Percentiles rank a stretch among this genome's conserved stretches.
phyloP scores from a whole-genome alignment of 345 rosid genomes.

The Arabidopsis arenosa region DNA sequence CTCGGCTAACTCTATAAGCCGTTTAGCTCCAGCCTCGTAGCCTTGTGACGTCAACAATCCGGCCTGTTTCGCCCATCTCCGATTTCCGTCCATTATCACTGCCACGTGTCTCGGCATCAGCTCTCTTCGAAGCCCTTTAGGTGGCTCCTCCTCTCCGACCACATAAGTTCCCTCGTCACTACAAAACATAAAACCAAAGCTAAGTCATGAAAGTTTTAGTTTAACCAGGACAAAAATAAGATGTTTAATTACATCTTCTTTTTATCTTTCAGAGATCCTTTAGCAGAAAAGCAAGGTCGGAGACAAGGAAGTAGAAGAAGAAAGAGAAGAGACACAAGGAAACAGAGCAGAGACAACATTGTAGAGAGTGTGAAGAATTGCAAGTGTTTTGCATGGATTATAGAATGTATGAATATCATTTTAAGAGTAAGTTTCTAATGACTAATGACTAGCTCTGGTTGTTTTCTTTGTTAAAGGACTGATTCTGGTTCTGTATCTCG shows the following conservation, averaged over 20 bases:
- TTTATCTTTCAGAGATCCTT: not conserved
- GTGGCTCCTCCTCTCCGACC: slow-evolving; percentile 33
- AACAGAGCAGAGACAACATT: slow-evolving; percentile 21
- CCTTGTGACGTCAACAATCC: slow-evolving; percentile 59
- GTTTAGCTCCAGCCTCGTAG: slow-evolving; percentile 64
- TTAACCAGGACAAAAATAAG: not conserved
- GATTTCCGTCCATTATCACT: slow-evolving; percentile 83
- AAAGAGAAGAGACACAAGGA: slow-evolving; percentile 12
- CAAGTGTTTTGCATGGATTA: not conserved
- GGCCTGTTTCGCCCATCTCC: slow-evolving; percentile 64
- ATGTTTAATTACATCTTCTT: slow-evolving; percentile 10
- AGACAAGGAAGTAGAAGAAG: slow-evolving; percentile 9
- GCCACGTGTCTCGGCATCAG: slow-evolving; percentile 79
- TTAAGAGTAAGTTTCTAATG: not conserved
- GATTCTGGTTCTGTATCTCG: not conserved
- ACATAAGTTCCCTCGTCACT: not conserved
- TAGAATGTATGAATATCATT: not conserved
- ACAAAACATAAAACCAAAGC: not conserved
- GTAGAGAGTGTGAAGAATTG: not conserved
- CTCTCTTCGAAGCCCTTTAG: slow-evolving; percentile 14
- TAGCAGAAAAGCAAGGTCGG: slow-evolving; percentile 2
- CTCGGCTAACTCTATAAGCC: slow-evolving; percentile 52
- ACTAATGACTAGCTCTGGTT: no score
- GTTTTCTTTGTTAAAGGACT: no score
- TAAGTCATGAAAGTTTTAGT: not conserved